Evolutionary conservation across 2,329 filamentous ascomycete species (phyloP).

Genomic region (Penicillium sclerotigenum): DNA sequence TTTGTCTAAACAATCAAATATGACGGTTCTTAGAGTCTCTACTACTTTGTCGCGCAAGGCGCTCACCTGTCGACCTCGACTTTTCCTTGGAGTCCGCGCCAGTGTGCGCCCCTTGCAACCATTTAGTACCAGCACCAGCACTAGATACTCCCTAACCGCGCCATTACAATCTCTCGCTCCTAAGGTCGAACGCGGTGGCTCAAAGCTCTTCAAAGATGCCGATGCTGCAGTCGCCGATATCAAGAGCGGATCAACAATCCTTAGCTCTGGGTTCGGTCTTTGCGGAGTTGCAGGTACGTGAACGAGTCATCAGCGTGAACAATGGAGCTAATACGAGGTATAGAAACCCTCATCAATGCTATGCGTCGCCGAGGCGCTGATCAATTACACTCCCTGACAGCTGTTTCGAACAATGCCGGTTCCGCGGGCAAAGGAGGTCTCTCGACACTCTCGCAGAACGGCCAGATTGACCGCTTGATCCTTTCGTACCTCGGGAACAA

Average conservation of each 20-base stretch:
- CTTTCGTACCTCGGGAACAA: constrained; percentile 75
- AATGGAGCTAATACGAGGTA: neutral
- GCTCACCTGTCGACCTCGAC: constrained; percentile 21
- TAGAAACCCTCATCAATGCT: constrained; percentile 69
- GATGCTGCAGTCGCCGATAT: constrained; percentile 69
- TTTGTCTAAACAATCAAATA: constrained; percentile 5
- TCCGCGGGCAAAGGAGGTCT: constrained; percentile 66
- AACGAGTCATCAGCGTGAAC: neutral
- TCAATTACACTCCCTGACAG: constrained; percentile 59
- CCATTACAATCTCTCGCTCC: constrained; percentile 22
- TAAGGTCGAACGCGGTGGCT: constrained; percentile 31
- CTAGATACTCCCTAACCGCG: constrained; percentile 23
- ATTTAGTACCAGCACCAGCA: neutral
- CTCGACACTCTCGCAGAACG: constrained; percentile 64
- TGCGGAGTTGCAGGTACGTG: constrained; percentile 67
- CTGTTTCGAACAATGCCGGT: constrained; percentile 79
- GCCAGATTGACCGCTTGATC: constrained; percentile 69
- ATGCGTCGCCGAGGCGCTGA: constrained; percentile 60
- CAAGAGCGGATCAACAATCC: constrained; percentile 64
- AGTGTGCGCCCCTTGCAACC: constrained; percentile 11
- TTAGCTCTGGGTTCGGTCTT: constrained; percentile 79
- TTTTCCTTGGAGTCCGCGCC: constrained; percentile 20
- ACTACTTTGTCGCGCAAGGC: constrained; percentile 26
- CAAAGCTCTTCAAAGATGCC: constrained; percentile 47
- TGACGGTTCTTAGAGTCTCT: constrained; percentile 28